Base-by-base conservation (phyloP, 441 rosid genomes). In the Syzygium syzygioides region DNA sequence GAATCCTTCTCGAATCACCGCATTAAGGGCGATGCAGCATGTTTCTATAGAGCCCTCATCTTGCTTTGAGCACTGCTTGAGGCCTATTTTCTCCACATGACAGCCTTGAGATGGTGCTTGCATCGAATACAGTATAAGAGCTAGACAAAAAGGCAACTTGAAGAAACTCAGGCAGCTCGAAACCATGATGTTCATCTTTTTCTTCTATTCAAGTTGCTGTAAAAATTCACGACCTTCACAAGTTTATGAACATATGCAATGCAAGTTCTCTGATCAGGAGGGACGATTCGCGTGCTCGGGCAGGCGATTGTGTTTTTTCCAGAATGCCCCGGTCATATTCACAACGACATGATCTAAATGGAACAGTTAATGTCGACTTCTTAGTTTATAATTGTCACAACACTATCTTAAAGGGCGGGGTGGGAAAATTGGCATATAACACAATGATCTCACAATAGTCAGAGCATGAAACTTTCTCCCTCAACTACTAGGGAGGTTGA, bases 1-100 rank as follows among this genome's bases (percentile, higher is more conserved):
- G 14, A 54, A 90, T 64, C 93, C 93, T 18, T 85, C 85, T 79
- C 55, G 87, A 52, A 88, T 90, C 79, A 85, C 90, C 88, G 88
- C 88, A 87, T 90, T 90, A 53, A 94, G 89, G 6, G 89, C 86
- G 52, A 88, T 64, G 92, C 94, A 94, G 90, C 95, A 93, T 10
- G 23, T 50, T 9, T 91, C 89, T 45, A 79, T 89, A 37, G 91
- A 71, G 86, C 90, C 85, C 64, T 55, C 85, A 5, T 90, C 88
- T 55, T 89, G 88, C 48, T 45, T 32, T 60, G 80, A 41, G n/a
- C 85, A 30, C 32, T 90, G 88, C 45, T 86, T 17, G 50, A n/a
- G 20, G 90, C 85, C 71, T 68, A 56, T 28, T 87, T 91, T 79
- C 89, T 71, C 88, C 79, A 71, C 66, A 34, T 14, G 32, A 71